Evolutionary conservation across 805 yeast species (phyloP), one percentile per base, ranked within the genome.

Genomic region (Tetrapisispora phaffii): DNA sequence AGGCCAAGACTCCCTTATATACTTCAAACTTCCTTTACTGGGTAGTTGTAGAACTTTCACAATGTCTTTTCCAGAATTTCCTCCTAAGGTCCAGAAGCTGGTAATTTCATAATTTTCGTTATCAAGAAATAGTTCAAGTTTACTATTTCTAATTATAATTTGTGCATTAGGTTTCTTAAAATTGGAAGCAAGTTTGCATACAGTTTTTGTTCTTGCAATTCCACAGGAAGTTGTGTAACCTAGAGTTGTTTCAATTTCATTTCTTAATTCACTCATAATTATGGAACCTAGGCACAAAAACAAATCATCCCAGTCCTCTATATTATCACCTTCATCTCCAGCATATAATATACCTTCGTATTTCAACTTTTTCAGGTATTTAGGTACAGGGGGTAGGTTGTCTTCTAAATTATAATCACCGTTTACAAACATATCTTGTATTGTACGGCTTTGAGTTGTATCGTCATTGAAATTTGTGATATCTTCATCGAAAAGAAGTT

Each of bases 151-250:
- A 0, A 93, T 71, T 2, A 85, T 71, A 0, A 97, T 86, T 59
- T 93, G 97, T 36, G 80, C 77, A 59, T 86, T 79, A 0, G 98
- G 98, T 56, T 93, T 93, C 41, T 74, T 73, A 56, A 71, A 80
- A 7, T 88, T 94, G 16, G 94, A 86, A 0, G 95, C 96, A 13
- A 93, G 64, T 59, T 93, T 93, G 1, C 96, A 88, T 13, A 89
- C 62, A 2, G 81, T 77, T 59, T 87, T 87, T 37, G 79, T 84
- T 15, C 82, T 68, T 0, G 85, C 83, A 1, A 93, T 63, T 0
- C 98, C 98, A 19, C 94, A 89, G 0, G 97, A 88, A 0, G 97
- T 87, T 0, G 90, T 85, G 58, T 85, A 93, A 3, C 84, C 82
- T 36, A 90, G 65, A 22, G 71, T 73, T 1, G 68, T 56, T 48